Conservation (phyloP, 306 rosid species). For the Medicago lupulina region DNA sequence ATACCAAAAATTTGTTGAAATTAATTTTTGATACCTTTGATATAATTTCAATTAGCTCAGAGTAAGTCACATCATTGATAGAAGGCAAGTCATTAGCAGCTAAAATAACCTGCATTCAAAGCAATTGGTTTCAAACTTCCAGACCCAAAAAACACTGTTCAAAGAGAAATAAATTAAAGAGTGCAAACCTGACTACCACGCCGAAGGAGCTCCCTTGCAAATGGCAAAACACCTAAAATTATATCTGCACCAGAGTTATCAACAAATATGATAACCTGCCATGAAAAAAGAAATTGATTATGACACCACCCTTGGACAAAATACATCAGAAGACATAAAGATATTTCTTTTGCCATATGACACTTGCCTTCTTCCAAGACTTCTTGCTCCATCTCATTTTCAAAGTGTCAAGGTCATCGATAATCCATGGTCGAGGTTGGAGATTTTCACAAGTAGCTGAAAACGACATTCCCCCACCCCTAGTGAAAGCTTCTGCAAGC, state of each 20-base stretch:
- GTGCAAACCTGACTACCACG: slow-evolving; percentile 78
- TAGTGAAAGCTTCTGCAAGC: slow-evolving; percentile 94
- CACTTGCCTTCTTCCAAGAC: slow-evolving; percentile 84
- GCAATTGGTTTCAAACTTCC: not conserved
- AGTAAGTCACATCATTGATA: slow-evolving; percentile 82
- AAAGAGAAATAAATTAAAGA: slow-evolving; percentile 19
- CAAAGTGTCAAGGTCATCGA: slow-evolving; percentile 89
- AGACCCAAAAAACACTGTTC: too few relatives aligned
- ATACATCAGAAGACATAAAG: slow-evolving; percentile 22
- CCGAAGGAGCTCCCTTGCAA: slow-evolving; percentile 92
- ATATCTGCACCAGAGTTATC: slow-evolving; percentile 99
- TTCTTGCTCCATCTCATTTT: slow-evolving; percentile 77
- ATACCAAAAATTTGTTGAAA: slow-evolving; percentile 3
- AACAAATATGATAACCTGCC: slow-evolving; percentile 90
- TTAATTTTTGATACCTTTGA: slow-evolving; percentile 62
- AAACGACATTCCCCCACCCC: slow-evolving; percentile 85
- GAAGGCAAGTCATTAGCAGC: slow-evolving; percentile 97
- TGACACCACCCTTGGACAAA: not conserved
- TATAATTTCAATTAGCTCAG: slow-evolving; percentile 78
- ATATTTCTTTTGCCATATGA: not conserved
- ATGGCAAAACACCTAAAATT: slow-evolving; percentile 90
- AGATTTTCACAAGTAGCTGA: slow-evolving; percentile 84
- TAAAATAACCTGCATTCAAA: slow-evolving; percentile 71
- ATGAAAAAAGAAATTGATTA: slow-evolving; percentile 40
- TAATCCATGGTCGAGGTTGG: slow-evolving; percentile 89